Evolutionary conservation across 371 early-diverging fungal genomes (phyloP), one percentile per base, ranked within the genome.

Genomic region (Mortierella sp.): DNA sequence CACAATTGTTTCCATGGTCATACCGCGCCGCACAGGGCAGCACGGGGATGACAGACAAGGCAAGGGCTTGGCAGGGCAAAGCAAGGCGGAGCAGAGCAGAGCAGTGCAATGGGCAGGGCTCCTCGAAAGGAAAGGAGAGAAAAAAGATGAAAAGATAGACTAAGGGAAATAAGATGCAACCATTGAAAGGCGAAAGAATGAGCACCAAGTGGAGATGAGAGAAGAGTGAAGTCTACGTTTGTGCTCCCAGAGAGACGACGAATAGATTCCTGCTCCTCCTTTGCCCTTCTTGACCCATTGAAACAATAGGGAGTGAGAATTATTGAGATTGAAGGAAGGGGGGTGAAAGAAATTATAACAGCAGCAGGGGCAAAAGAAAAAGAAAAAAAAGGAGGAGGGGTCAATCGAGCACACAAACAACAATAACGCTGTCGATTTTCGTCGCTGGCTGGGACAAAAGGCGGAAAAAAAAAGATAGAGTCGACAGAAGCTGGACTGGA

Each of bases 261-360:
- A 60, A 31, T 81, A 81, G 81, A 81, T 81, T 81, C 77, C 77
- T 47, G 70, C 71, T 81, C 78, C 78, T 57, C 78, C 72, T 57
- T 73, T 72, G 19, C n/a, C 19, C 28, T 19, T n/a, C 24, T 26
- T 13, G 28, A 16, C 60, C 28, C 31, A 60, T 60, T 50, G 82
- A 74, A 77, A 77, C 77, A 81, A 81, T 74, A 77, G 77, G 74
- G 74, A 74, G 82, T 77, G 77, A 74, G 74, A 77, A 74, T 70
- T 60, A 58, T 73, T 57, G 63, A 52, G 50, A 48, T 28, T 19
- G n/a, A 52, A 9, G 16, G 70, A 71, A 50, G 4, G 31, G 4
- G 31, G 24, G 45, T 0, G 48, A 28, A 28, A 14, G 48, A 48
- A 2, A 48, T 10, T 48, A 6, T 48, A 48, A 8, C 48, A 48